Evolutionary conservation across 176 grass and related monocot species (phyloP), one percentile per base, ranked within the genome.

Genomic region (Cocos nucifera): DNA sequence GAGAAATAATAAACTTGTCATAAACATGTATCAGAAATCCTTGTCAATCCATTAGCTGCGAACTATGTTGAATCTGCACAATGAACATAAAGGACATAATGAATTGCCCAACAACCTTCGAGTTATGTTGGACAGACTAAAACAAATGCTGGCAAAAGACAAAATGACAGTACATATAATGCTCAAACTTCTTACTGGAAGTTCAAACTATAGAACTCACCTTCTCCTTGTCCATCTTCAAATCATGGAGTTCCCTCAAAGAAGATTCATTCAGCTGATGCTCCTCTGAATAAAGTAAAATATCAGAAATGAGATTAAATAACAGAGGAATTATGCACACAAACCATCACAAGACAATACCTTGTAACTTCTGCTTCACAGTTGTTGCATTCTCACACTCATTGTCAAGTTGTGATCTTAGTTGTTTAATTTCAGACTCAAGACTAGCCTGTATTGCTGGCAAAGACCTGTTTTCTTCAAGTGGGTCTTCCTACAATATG

Each of bases 341-440:
- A 44, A 44, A 44, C 9, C 14, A 44, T 67, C 27, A 44, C 26
- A 66, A 50, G 76, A 29, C 63, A 26, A 21, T 83, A 98, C 93
- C 85, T 78, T 89, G 79, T 76, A 85, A 72, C 55, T 77, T 86
- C 59, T 79, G 81, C 50, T 54, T 78, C 71, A 67, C 54, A 74
- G 67, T 76, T 74, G 23, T 63, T 80, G 86, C 76, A 65, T 79
- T 86, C 60, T 79, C 69, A 2, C 26, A 73, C 65, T 86, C 67
- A 35, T 63, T 61, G 10, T 74, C 75, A 12, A 92, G 84, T 83
- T 78, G 57, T 65, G 66, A 62, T 76, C 64, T 92, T 64, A 98
- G 71, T 53, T 86, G 73, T 56, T 85, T 89, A 5, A 89, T 92
- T 74, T 98, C 82, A 75, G 75, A 82, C 78, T 98, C 85, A 67